Base-by-base conservation (phyloP, 495 filamentous ascomycete genomes). In the Viridothelium virens region DNA sequence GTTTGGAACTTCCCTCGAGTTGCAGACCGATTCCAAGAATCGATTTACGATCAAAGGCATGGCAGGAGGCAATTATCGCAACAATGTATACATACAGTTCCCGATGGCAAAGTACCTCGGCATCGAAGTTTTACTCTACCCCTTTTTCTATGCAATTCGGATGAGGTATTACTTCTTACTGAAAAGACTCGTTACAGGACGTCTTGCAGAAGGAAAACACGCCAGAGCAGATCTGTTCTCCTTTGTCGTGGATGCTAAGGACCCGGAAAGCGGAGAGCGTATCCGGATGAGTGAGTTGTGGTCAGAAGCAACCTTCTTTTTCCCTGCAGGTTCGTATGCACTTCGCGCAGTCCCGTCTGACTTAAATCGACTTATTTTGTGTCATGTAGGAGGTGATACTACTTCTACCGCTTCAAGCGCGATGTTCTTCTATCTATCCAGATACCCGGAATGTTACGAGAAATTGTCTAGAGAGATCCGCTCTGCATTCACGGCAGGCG, bases 1-100 rank as follows among this genome's bases (percentile, higher is more conserved):
- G 65, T 91, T 90, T 70, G 86, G 85, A 14, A 88, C 89, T 73
- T 79, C 85, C 25, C 90, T 89, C 75, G 80, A 84, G 50, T 89
- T 90, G 88, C 77, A 46, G 14, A 46, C 41, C 14, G 6, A 46
- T 14, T 6, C 6, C 41, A 6, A 14, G 14, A 46, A 46, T 46
- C 41, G 41, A 6, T 46, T 46, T 14, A 14, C 14, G 6, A 46
- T 46, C 14, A 6, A 14, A 6, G 41, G 41, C 6, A 46, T 46
- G 41, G 6, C 41, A 14, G 41, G 41, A 46, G 41, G 41, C 14
- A 14, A 6, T 14, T 46, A 46, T 14, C 41, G 41, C 41, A 46
- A 14, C 41, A 46, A 46, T 14, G 14, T 46, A 6, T 46, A 46
- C 14, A 6, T 46, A 6, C 41, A 46, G 41, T 46, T 46, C 41